Base-by-base conservation (phyloP, 2,329 filamentous ascomycete genomes). In the Colletotrichum cereale region DNA sequence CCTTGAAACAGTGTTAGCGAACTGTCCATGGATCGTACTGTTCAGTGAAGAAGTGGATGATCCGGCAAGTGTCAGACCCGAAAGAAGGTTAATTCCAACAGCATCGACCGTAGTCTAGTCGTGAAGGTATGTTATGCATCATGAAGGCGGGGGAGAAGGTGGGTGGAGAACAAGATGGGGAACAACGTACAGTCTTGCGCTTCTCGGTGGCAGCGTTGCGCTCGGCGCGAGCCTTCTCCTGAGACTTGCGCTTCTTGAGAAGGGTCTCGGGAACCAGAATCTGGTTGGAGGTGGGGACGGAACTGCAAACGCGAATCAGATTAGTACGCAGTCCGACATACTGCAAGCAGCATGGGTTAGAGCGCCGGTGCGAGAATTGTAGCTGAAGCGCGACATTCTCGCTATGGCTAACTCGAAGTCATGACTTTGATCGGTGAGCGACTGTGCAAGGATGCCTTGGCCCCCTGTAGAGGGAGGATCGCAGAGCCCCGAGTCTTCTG, bases 161-260 rank as follows among this genome's bases (percentile, higher is more conserved):
- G 71, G 66, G 60, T 75, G 8, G 12, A 24, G 11, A 26, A 2
- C 2, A 14, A 21, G n/a, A 14, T 10, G 0, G 16, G 26, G 10
- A 73, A 86, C 87, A 75, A 90, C 94, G 84, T 85, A 98, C 96
- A 89, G 94, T 90, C 89, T 96, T 96, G 86, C 91, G 93, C 90
- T 97, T 93, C 86, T 95, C 90, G 77, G 91, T 84, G 81, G 93
- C 93, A 77, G 93, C 89, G 78, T 89, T 86, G 84, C 92, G 92
- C 87, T 96, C 93, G 85, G 96, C 95, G 85, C 95, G 93, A 84
- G 95, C 95, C 92, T 98, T 97, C 92, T 99, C 96, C 89, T 98
- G 96, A 86, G 91, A 94, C 95, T 99, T 99, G 89, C 96, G 94
- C 94, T 99, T 99, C 93, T 99, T 99, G 86, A 99, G 91, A 82